Base-by-base conservation (phyloP, 345 rosid genomes). In the Murraya koenigii region DNA sequence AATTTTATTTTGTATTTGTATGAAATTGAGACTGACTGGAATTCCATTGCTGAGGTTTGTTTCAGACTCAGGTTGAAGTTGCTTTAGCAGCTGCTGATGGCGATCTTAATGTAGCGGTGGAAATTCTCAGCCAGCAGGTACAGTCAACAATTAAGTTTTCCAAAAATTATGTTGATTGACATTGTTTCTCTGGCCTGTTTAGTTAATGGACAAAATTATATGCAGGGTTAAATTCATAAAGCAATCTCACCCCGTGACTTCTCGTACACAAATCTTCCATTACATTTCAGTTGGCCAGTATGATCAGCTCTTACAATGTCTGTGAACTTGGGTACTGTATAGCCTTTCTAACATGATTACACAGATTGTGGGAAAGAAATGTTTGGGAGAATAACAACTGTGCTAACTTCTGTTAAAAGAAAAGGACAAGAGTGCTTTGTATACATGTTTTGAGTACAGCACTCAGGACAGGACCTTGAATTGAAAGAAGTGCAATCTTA, bases 81-180 rank as follows among this genome's bases (percentile, higher is more conserved):
- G 99, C 97, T 3, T 75, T 96, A 17, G 97, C 99, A 58, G 99
- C 98, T 52, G 97, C 97, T 1, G 97, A 96, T 13, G 93, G 95
- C 30, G 98, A 94, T 83, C 90, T 94, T 75, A 90, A 83, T 66
- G 92, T 94, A 30, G 99, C 97, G 2, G 94, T 94, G 56, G 98
- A 96, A 86, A 96, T 96, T 82, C 90, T 95, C 97, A 94, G 91
- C 87, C 99, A 96, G 80, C 93, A 89, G 94, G 98, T 89, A 44
- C 17, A 38, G 49, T n/a, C 26, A 25, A 55, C 61, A 39, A 59
- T 56, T 33, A 13, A 72, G 23, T 22, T 32, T 44, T 15, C 20
- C 56, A 17, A 10, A 13, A 22, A 5, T 67, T 11, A 41, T 69
- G 39, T 64, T 17, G 5, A 25, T 41, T 9, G 17, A 52, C 30